Evolutionary conservation across 192 early-diverging fungal species (phyloP).

Genomic region (Coemansia sp.): DNA sequence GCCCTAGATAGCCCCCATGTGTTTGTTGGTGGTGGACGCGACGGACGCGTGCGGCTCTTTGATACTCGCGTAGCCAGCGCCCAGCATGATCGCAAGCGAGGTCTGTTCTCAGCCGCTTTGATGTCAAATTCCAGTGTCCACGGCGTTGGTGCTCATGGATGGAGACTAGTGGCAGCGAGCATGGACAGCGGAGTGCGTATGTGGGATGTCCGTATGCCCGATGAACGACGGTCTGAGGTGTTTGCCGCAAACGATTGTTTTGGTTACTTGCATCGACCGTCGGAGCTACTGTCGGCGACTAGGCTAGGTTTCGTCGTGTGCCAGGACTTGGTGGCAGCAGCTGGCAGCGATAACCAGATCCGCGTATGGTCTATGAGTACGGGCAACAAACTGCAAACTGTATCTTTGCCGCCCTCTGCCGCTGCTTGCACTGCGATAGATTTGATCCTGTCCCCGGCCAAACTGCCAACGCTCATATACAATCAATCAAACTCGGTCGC

Average conservation of each 20-base stretch:
- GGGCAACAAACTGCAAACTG: slow-evolving; percentile 13
- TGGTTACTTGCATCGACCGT: not conserved
- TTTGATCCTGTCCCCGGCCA: not conserved
- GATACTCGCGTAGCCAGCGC: slow-evolving; percentile 21
- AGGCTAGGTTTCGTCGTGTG: slow-evolving; percentile 29
- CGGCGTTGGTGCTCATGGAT: slow-evolving; percentile 26
- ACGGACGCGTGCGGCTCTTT: slow-evolving; percentile 42
- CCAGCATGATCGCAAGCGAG: slow-evolving; percentile 13
- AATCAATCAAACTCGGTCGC: slow-evolving; percentile 8
- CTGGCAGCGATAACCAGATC: slow-evolving; percentile 33
- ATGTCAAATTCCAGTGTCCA: slow-evolving; percentile 17
- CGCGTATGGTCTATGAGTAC: slow-evolving; percentile 36
- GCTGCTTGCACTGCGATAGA: slow-evolving; percentile 32
- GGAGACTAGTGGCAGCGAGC: slow-evolving; percentile 32
- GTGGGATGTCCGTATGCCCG: slow-evolving; percentile 45
- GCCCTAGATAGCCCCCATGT: slow-evolving; percentile 12
- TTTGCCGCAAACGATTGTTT: not conserved
- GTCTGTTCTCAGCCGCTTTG: slow-evolving; percentile 18
- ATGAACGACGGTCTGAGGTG: not conserved
- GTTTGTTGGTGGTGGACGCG: slow-evolving; percentile 41
- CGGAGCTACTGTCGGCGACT: slow-evolving; percentile 6
- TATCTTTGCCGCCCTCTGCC: slow-evolving; percentile 8
- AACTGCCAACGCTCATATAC: slow-evolving; percentile 13
- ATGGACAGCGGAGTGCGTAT: slow-evolving; percentile 34
- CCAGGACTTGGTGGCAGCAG: slow-evolving; percentile 27